Conservation (phyloP, 305 asterid species). For the Fraxinus xanthoxyloides region DNA sequence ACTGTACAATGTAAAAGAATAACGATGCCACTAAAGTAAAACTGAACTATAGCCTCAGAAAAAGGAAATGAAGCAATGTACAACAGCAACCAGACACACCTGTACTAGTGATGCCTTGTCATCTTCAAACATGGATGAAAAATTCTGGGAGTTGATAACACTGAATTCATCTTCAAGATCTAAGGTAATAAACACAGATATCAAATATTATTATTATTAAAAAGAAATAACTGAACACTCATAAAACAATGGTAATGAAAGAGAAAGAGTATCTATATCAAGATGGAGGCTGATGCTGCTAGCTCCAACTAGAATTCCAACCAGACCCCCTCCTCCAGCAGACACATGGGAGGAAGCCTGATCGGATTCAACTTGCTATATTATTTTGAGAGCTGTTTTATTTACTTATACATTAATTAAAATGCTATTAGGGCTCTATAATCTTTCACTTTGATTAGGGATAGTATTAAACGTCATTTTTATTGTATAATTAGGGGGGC, state of each 20-base stretch:
- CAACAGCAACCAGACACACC: slow-evolving; percentile 39
- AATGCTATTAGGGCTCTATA: background rate
- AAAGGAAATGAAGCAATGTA: slow-evolving; percentile 15
- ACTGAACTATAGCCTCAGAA: slow-evolving; percentile 1
- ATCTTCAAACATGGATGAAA: slow-evolving; percentile 55
- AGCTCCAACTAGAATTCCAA: background rate
- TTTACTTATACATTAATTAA: background rate
- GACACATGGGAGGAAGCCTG: background rate
- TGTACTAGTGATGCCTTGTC: slow-evolving; percentile 77
- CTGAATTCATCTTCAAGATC: slow-evolving; percentile 44
- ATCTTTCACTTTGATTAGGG: background rate
- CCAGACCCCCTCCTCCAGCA: background rate
- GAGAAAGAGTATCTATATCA: slow-evolving; percentile 15
- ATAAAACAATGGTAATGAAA: slow-evolving; percentile 16
- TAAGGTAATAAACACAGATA: slow-evolving; percentile 31
- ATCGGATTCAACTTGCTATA: background rate
- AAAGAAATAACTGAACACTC: background rate
- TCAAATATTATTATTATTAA: slow-evolving; percentile 19
- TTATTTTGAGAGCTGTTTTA: background rate
- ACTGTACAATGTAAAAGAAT: slow-evolving; percentile 4
- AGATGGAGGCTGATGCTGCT: background rate
- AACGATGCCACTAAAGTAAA: slow-evolving; percentile 5
- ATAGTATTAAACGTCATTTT: background rate
- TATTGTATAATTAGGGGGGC: background rate
- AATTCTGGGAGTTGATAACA: slow-evolving; percentile 55